Base-by-base conservation (phyloP, 2,329 filamentous ascomycete species). In the Calonectria montana region DNA sequence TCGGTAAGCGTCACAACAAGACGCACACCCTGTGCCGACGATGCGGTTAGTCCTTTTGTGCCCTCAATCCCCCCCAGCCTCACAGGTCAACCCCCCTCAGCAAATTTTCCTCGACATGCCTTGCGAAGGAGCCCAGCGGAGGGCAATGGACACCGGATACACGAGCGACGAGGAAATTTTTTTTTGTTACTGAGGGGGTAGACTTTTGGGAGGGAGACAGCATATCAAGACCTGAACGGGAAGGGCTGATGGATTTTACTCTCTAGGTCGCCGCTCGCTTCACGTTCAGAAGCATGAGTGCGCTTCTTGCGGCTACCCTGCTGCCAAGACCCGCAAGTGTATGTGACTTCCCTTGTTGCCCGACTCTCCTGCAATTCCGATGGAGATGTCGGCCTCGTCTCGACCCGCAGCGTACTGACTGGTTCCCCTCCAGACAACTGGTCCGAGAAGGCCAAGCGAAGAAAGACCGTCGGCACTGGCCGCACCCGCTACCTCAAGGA, bases 261-360 rank as follows among this genome's bases (percentile, higher is more conserved):
- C 71, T 77, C 68, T 82, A 97, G 95, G 96, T 89, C 94, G 94
- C 86, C 96, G 97, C 86, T 98, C 97, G 84, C 93, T 98, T 88
- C 97, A 99, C 93, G 93, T 98, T 90, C 97, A 99, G 91, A 99
- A 99, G 94, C 93, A 98, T 89, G 97, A 95, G 85, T 99, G 97
- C 91, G 87, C 96, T 82, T 89, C 89, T 79, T 99, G 97, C 91
- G 97, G 96, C 86, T 99, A 98, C 90, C 97, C 97, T 85, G 90
- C 95, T 86, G 97, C 97, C 87, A 98, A 97, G 93, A 96, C 91
- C 88, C 93, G 97, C 87, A 97, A 98, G 93, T 99, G 96, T 98
- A 98, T 86, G 96, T 94, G 71, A 73, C 57, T 39, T 53, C 61
- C 37, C 29, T 29, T 29, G n/a, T 35, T 39, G 27, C 59, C 39